Evolutionary conservation across 1,139 yeast genomes (phyloP), one percentile per base, ranked within the genome.

Genomic region (Pneumocystis sp.): DNA sequence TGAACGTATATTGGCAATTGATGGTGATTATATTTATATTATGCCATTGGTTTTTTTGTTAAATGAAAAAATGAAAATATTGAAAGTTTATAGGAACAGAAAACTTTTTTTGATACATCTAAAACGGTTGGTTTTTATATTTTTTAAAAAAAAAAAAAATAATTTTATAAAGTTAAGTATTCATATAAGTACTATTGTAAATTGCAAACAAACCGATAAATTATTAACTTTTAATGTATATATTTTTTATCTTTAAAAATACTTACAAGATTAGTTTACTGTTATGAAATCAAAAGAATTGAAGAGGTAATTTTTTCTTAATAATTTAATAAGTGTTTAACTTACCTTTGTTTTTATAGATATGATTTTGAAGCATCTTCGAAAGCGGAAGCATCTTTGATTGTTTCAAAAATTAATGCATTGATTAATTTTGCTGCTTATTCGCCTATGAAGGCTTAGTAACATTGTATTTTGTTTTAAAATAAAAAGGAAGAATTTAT

Each of bases 21-120:
- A 93, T 74, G 97, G 97, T 25, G 96, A 90, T 72, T 91, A 90
- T 72, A 84, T 93, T 19, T 95, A 91, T 73, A 82, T 93, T 65
- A 84, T 91, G 71, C 97, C 97, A 1, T 84, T 91, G 29, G 34
- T 50, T 25, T 50, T 25, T 25, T 50, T 25, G 12, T 12, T 25
- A 2, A 25, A 25, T 19, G 17, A 7, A 40, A 15, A 40, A 15
- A 12, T 21, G 12, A 25, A 15, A 29, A 15, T 50, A 21, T 25
- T 25, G 8, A 50, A 6, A 50, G 8, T 25, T 2, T 50, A 12
- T 50, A 50, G 1, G 88, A 86, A 67, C 84, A 85, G 65, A 82
- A 83, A 70, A 81, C 81, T 62, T 79, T 85, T 82, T 83, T 84
- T 70, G 86, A 85, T 66, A 85, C 87, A 68, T 83, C 87, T 70